Percentiles rank a stretch among this genome's conserved stretches.
Conservation (phyloP, 305 asterid species). For the Striga hermonthica region DNA sequence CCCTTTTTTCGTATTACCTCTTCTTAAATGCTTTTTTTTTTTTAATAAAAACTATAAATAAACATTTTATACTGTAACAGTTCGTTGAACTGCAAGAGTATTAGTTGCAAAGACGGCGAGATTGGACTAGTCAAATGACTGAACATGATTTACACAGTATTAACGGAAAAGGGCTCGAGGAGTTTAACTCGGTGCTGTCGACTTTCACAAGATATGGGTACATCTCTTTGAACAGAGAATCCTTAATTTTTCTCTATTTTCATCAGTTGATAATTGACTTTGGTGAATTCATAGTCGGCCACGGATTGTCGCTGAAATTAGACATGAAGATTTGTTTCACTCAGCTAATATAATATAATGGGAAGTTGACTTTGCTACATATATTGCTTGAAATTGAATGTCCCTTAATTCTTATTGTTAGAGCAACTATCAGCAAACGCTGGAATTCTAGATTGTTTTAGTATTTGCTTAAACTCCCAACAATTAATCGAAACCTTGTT, state of each 20-base stretch:
- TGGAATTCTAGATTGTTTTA: too few relatives aligned
- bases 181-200: slow-evolving; percentile 79
- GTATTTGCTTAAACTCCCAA: too few relatives aligned
- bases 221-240: neutral
- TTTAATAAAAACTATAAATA: neutral
- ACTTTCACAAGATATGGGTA: slow-evolving; percentile 87
- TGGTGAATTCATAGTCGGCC: slow-evolving; percentile 47
- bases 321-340: slow-evolving; percentile 91
- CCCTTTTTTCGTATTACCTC: slow-evolving; percentile 21
- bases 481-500: too few relatives aligned
- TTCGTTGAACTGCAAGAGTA: slow-evolving; percentile 83
- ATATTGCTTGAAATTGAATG: neutral
- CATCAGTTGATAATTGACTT: too few relatives aligned
- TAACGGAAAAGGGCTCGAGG: slow-evolving; percentile 74
- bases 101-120: slow-evolving; percentile 78
- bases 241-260: slow-evolving; percentile 20
- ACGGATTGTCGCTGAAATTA: slow-evolving; percentile 79
- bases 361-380: slow-evolving; percentile 31
- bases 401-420: slow-evolving; percentile 10
- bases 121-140: slow-evolving; percentile 43
- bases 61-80: slow-evolving; percentile 37
- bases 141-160: slow-evolving; percentile 39
- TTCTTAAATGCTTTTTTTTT: neutral
- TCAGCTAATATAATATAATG: slow-evolving; percentile 75
- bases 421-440: too few relatives aligned